Conservation (phyloP, 345 rosid genomes). For the Citropsis articulata region DNA sequence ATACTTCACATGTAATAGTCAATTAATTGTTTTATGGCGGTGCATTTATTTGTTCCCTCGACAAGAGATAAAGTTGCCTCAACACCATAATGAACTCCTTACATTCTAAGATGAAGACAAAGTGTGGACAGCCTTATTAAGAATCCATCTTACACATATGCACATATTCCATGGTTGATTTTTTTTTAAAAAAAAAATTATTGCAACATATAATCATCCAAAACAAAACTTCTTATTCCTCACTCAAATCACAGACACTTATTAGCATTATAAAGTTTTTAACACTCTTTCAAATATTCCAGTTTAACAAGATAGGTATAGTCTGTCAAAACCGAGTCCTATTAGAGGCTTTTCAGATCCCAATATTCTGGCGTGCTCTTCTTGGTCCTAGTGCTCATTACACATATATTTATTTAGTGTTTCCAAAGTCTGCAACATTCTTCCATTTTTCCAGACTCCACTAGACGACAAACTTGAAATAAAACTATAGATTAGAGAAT, state of each 20-base stretch:
- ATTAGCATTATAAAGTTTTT: neutral
- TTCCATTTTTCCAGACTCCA: neutral
- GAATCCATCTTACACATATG: neutral
- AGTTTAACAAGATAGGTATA: neutral
- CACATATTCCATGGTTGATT: neutral
- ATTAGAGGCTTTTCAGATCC: neutral
- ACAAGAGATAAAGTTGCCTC: neutral
- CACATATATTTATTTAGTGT: neutral
- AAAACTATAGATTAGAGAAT: too few relatives aligned
- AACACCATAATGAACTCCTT: neutral
- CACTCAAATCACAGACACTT: too few relatives aligned
- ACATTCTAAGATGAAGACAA: neutral
- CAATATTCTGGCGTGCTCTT: neutral
- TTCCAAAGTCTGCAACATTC: neutral
- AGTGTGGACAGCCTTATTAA: neutral
- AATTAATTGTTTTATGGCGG: neutral
- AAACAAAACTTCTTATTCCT: neutral
- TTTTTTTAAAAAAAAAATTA: too few relatives aligned
- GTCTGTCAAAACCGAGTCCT: neutral
- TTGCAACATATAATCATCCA: neutral
- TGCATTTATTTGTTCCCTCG: neutral
- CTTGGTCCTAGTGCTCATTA: neutral
- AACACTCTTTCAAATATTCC: neutral
- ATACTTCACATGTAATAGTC: neutral
- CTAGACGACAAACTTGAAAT: neutral